Evolutionary conservation across 2,329 filamentous ascomycete species (phyloP).

Genomic region (Dactylellina leptospora): DNA sequence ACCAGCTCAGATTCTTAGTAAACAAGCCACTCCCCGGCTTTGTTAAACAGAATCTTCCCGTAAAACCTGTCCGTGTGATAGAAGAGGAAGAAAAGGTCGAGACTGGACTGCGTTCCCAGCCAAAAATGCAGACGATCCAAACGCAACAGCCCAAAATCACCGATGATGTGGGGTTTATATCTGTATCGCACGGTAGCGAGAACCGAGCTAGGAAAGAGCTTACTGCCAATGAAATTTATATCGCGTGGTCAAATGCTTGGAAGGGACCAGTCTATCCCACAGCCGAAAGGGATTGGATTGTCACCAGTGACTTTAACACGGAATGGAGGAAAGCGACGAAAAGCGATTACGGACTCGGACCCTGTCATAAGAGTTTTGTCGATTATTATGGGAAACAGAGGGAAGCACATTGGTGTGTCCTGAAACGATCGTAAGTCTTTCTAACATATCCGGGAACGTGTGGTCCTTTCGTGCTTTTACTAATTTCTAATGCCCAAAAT

Average conservation of each 20-base stretch:
- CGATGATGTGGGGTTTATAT: background rate
- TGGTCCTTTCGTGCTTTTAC: background rate
- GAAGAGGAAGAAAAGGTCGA: background rate
- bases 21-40: too few relatives aligned
- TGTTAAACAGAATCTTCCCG: too few relatives aligned
- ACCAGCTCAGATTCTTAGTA: too few relatives aligned
- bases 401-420: background rate
- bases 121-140: too few relatives aligned
- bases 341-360: background rate
- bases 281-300: background rate
- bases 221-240: background rate
- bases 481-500: background rate
- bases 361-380: background rate
- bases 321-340: background rate
- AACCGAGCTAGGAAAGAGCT: background rate
- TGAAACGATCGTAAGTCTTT: background rate
- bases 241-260: background rate
- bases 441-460: background rate
- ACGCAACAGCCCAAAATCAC: background rate
- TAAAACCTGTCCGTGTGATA: too few relatives aligned
- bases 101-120: background rate
- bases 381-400: background rate
- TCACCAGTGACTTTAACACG: background rate
- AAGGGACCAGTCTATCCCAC: background rate
- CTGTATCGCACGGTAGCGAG: background rate